These are phyloP conservation scores for Ilyonectria mors-panacis DNA, from an alignment of 2,329 filamentous ascomycete genomes.

Conservation along the genomic window DNA sequence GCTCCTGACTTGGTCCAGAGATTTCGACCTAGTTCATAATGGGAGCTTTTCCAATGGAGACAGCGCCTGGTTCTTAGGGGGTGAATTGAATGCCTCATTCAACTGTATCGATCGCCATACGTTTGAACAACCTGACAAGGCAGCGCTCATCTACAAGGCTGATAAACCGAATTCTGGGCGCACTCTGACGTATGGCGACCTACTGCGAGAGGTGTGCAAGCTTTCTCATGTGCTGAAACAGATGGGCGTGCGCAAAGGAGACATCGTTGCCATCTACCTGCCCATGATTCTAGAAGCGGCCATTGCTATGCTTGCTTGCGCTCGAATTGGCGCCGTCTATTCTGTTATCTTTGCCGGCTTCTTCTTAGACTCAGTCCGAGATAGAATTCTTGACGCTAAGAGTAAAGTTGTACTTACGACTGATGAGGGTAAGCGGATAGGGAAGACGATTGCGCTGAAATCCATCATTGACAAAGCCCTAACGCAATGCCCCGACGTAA, in stretches of 20 bases:
- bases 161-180: constrained; percentile 90
- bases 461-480: constrained; percentile 96
- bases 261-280: constrained; percentile 94
- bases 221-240: constrained; percentile 87
- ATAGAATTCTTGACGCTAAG: constrained; percentile 88
- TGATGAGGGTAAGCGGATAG: constrained; percentile 94
- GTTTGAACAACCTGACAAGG: constrained; percentile 87
- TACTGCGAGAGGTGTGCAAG: constrained; percentile 88
- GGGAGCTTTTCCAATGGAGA: constrained; percentile 84
- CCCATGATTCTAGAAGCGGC: constrained; percentile 97
- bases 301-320: constrained; percentile 82
- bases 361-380: constrained; percentile 91
- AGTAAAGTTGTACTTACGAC: constrained; percentile 93
- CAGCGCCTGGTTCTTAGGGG: constrained; percentile 92
- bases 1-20: constrained; percentile 86
- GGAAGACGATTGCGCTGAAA: constrained; percentile 94
- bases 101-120: constrained; percentile 97
- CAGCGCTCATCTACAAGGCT: constrained; percentile 96
- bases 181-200: constrained; percentile 88
- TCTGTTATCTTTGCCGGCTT: constrained; percentile 97
- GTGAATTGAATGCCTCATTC: constrained; percentile 90
- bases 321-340: constrained; percentile 91
- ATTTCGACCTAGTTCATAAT: constrained; percentile 87
- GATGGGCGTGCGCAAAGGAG: constrained; percentile 94
- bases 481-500: constrained; percentile 83